A percentile compares a stretch with the other conserved stretches of the same genome.
Evolutionary conservation across 1,284 basidiomycete species (phyloP).

Genomic region (Papiliotrema laurentii): DNA sequence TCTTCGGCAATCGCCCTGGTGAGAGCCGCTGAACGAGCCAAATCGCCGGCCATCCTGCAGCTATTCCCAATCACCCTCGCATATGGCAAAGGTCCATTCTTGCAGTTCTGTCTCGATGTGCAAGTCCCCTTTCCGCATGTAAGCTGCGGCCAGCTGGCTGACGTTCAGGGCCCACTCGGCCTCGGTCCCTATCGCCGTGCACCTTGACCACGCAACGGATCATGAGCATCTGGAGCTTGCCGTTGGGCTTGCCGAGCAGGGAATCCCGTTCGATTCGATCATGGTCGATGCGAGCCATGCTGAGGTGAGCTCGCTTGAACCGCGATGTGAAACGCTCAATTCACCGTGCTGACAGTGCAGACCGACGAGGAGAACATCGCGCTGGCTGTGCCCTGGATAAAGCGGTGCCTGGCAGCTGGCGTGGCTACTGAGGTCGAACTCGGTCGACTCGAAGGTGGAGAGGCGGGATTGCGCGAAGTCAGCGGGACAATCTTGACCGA

Average conservation of each 20-base stretch:
- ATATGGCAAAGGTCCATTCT: conserved; percentile 30
- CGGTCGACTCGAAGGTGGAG: conserved; percentile 50
- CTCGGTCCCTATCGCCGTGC: conserved; percentile 47
- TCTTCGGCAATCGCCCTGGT: conserved; percentile 41
- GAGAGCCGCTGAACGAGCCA: conserved; percentile 39
- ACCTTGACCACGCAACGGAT: conserved; percentile 51
- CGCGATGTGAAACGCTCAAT: background rate
- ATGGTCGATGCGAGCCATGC: conserved; percentile 49
- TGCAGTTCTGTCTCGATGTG: conserved; percentile 36
- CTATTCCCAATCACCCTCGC: conserved; percentile 45
- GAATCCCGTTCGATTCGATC: conserved; percentile 46
- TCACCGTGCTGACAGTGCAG: conserved; percentile 3
- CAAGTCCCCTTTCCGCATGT: conserved; percentile 8
- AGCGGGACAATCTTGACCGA: conserved; percentile 49
- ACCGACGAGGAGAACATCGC: conserved; percentile 48
- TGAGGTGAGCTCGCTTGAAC: conserved; percentile 19
- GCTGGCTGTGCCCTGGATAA: conserved; percentile 42
- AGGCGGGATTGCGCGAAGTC: conserved; percentile 49
- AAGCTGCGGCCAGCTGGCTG: conserved; percentile 34
- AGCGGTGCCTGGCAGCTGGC: conserved; percentile 41
- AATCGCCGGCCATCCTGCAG: conserved; percentile 44
- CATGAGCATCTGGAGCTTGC: conserved; percentile 49
- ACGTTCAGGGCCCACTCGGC: conserved; percentile 56
- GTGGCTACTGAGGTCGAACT: conserved; percentile 52
- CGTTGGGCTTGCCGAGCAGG: conserved; percentile 43